These are phyloP conservation scores for Colletotrichum musae DNA, from an alignment of 2,329 filamentous ascomycete genomes.

Conservation along the genomic window DNA sequence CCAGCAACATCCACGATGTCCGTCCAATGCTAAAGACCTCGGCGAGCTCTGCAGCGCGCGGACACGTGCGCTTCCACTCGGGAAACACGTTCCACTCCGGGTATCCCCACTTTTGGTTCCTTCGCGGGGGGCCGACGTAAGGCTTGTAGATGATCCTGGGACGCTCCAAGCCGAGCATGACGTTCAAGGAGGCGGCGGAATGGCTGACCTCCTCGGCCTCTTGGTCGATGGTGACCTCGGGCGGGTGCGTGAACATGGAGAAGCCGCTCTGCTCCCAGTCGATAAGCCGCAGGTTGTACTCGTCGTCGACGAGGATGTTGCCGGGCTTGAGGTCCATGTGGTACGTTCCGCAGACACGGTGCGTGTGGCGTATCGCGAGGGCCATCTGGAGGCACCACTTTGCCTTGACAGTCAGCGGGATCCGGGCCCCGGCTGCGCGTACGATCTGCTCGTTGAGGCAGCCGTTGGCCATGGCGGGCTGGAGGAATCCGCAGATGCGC, in stretches of 20 bases:
- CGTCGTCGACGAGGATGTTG: slow-evolving; percentile 46
- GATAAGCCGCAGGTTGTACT: slow-evolving; percentile 42
- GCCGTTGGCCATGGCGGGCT: slow-evolving; percentile 36
- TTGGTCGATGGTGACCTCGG: slow-evolving; percentile 41
- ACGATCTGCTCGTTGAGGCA: slow-evolving; percentile 41
- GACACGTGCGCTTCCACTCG: slow-evolving; percentile 41
- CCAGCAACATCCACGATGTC: slow-evolving; percentile 44
- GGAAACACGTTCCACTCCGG: slow-evolving; percentile 43
- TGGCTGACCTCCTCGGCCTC: slow-evolving; percentile 24
- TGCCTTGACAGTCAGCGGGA: slow-evolving; percentile 41
- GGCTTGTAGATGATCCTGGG: slow-evolving; percentile 38
- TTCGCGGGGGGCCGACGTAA: slow-evolving; percentile 31
- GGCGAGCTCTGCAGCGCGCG: slow-evolving; percentile 42
- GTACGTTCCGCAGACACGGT: slow-evolving; percentile 43
- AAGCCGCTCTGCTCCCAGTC: slow-evolving; percentile 48
- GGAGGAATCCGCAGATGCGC: slow-evolving; percentile 42
- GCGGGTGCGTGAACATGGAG: slow-evolving; percentile 42
- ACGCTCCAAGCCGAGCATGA: too few relatives aligned
- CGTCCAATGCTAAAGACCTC: slow-evolving; percentile 44
- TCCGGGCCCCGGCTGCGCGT: slow-evolving; percentile 19
- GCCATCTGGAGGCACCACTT: slow-evolving; percentile 47
- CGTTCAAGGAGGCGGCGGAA: too few relatives aligned
- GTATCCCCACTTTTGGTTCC: slow-evolving; percentile 39
- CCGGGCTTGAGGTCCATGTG: slow-evolving; percentile 51
- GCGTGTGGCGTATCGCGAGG: slow-evolving; percentile 43